Evolutionary conservation across 192 early-diverging fungal species (phyloP).

Genomic region (Allomyces arbusculus): DNA sequence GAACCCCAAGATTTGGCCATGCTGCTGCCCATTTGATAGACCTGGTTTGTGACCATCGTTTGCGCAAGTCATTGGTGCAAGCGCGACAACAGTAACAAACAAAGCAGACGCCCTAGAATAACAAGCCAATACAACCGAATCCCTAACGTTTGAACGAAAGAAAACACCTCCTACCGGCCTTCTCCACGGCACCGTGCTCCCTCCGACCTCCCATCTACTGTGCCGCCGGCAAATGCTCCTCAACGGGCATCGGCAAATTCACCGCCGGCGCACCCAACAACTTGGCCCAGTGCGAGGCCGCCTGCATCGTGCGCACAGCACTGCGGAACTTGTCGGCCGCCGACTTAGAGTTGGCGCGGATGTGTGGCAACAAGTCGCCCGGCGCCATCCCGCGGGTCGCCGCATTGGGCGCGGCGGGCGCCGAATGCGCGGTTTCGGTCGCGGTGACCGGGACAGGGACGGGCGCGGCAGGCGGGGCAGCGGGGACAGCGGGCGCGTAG

Average conservation of each 20-base stretch:
- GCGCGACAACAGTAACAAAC: no score
- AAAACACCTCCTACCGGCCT: no score
- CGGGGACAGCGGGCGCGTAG: not conserved
- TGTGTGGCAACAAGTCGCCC: not conserved
- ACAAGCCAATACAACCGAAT: no score
- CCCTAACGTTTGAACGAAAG: no score
- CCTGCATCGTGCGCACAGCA: slow-evolving; percentile 3
- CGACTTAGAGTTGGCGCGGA: not conserved
- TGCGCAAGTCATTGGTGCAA: no score
- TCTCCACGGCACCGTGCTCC: no score
- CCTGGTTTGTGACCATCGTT: no score
- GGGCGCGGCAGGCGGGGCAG: no score
- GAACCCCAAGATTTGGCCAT: no score
- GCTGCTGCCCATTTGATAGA: no score
- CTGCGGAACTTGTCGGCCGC: slow-evolving; percentile 1
- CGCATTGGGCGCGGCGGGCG: not conserved
- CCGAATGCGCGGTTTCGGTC: not conserved
- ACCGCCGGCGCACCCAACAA: not conserved
- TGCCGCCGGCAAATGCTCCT: not conserved
- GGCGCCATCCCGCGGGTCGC: no score
- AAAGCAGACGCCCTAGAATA: no score
- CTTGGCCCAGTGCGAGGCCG: not conserved
- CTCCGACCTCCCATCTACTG: not conserved
- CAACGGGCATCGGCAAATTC: not conserved
- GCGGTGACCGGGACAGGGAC: not conserved